Conservation (phyloP, 305 asterid genomes). For the Fraxinus nigra region DNA sequence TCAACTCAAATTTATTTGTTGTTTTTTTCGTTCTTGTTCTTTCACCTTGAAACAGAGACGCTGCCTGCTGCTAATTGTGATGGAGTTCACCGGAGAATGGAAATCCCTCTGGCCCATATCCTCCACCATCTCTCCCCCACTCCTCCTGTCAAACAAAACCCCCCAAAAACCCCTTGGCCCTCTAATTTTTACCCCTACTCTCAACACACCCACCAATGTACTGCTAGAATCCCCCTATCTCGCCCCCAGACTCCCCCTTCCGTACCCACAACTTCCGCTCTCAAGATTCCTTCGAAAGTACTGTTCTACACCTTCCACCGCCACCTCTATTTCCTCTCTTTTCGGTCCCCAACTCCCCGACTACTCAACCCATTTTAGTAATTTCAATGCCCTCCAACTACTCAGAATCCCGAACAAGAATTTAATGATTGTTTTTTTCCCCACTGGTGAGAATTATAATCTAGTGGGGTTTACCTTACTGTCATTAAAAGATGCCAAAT, state of each 20-base stretch:
- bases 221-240: constrained; percentile 43
- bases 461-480: constrained; percentile 51
- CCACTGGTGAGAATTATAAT: constrained; percentile 63
- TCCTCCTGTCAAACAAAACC: constrained; percentile 30
- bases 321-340: constrained; percentile 39
- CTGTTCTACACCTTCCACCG: constrained; percentile 27
- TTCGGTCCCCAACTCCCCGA: constrained; percentile 32
- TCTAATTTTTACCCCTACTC: constrained; percentile 39
- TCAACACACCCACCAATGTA: constrained; percentile 27
- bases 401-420: constrained; percentile 35
- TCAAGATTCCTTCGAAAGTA: constrained; percentile 41
- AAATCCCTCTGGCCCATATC: constrained; percentile 49
- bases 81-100: constrained; percentile 66
- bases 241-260: constrained; percentile 55
- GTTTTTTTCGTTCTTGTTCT: neutral
- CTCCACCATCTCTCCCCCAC: constrained; percentile 47
- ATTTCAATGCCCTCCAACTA: constrained; percentile 58
- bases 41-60: neutral
- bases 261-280: constrained; percentile 38
- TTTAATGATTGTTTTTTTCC: constrained; percentile 45
- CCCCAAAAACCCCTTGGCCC: constrained; percentile 44
- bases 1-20: neutral
- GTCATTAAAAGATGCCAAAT: constrained; percentile 30
- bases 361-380: constrained; percentile 33
- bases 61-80: constrained; percentile 1